Conservation (phyloP, 441 rosid genomes). For the Mallotus repandus region DNA sequence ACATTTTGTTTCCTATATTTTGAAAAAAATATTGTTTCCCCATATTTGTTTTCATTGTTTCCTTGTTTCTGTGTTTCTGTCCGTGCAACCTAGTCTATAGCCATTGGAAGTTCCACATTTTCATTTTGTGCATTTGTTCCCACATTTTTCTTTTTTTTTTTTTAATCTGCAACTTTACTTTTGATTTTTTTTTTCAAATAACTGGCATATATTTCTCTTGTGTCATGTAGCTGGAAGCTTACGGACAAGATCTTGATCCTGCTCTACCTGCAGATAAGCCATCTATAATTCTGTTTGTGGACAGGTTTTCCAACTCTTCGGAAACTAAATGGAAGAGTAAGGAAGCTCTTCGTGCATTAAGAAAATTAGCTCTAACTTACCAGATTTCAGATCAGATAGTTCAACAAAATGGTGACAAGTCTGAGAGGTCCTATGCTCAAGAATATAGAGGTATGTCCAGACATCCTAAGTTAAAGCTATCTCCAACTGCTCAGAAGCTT, state of each 20-base stretch:
- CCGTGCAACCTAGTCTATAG: neutral
- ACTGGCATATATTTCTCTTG: constrained; percentile 15
- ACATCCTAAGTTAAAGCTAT: constrained; percentile 49
- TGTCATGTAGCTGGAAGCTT: constrained; percentile 59
- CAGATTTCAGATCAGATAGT: constrained; percentile 34
- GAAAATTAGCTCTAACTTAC: constrained; percentile 60
- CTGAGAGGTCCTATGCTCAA: constrained; percentile 35
- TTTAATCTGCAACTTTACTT: neutral
- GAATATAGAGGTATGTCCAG: constrained; percentile 32
- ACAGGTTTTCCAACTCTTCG: constrained; percentile 60
- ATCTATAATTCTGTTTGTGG: constrained; percentile 81
- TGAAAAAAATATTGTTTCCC: too few species aligned
- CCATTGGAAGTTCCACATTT: neutral
- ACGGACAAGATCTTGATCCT: constrained; percentile 47
- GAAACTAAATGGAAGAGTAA: constrained; percentile 58
- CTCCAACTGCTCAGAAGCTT: constrained; percentile 40
- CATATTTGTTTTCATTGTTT: too few species aligned
- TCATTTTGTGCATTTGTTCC: neutral
- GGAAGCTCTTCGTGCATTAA: constrained; percentile 62
- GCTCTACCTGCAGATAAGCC: constrained; percentile 69
- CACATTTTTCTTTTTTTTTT: neutral
- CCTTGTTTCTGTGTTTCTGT: too few species aligned
- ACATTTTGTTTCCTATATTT: too few species aligned
- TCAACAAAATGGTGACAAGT: constrained; percentile 34
- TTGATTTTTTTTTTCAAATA: neutral